Conservation (phyloP, 768 basidiomycete species). For the Lactarius sanguifluus region DNA sequence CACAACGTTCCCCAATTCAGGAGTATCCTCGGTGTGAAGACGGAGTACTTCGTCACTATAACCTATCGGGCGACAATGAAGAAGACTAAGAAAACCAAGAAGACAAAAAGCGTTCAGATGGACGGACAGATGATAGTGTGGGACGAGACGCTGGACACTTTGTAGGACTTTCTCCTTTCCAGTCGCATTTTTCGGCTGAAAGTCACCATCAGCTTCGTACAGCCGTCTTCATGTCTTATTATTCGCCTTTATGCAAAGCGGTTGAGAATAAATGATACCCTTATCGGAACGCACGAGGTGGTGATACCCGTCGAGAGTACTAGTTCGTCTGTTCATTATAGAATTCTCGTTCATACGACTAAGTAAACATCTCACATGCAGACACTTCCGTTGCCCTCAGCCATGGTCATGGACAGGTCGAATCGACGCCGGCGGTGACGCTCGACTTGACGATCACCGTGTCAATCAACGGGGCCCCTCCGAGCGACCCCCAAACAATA, state of each 20-base stretch:
- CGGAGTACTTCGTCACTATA: not conserved
- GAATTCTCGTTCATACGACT: not conserved
- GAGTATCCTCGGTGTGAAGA: not conserved
- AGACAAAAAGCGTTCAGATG: not conserved
- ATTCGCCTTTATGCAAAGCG: not conserved
- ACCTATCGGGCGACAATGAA: not conserved
- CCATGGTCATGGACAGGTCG: not conserved
- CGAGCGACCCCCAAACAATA: not conserved
- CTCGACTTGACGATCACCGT: not conserved
- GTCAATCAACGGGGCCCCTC: not conserved
- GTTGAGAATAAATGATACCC: not conserved
- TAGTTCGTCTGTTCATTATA: not conserved
- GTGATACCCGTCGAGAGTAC: not conserved
- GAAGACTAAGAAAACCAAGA: not conserved
- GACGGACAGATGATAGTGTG: not conserved
- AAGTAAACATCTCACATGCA: not conserved
- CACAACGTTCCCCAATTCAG: not conserved
- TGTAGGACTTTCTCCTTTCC: not conserved
- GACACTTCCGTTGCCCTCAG: not conserved
- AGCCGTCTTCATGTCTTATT: not conserved
- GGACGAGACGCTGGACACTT: not conserved
- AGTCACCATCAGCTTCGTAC: not conserved
- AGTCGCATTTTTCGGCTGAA: not conserved
- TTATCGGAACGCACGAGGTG: not conserved
- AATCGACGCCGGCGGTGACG: not conserved